Conservation (phyloP, 352 stramenopile species). For the Lagenidium giganteum region DNA sequence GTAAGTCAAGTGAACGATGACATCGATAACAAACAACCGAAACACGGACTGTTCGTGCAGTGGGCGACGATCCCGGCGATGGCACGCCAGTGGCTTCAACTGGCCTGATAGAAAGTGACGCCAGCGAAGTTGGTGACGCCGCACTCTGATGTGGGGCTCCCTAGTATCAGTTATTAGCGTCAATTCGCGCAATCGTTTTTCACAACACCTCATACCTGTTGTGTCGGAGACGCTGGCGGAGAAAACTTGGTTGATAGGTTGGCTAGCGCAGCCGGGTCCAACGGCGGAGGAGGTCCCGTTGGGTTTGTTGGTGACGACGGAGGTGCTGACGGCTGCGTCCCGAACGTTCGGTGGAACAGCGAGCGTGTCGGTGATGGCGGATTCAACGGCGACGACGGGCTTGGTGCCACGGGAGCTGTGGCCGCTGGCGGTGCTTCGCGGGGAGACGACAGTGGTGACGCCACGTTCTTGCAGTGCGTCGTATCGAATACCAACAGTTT, state of each 20-base stretch:
- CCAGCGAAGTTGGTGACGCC: slow-evolving; percentile 1
- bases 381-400: background rate
- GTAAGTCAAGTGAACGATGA: background rate
- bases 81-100: slow-evolving; percentile 14
- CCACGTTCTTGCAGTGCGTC: background rate
- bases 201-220: too few relatives aligned
- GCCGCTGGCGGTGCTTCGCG: too few relatives aligned
- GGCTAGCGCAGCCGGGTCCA: background rate
- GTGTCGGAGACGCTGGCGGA: too few relatives aligned
- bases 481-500: slow-evolving; percentile 39
- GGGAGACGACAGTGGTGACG: background rate
- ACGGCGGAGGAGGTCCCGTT: background rate
- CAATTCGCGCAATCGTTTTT: too few relatives aligned
- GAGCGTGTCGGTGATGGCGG: slow-evolving; percentile 8
- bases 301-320: too few relatives aligned
- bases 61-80: too few relatives aligned
- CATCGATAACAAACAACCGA: too few relatives aligned
- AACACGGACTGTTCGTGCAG: too few relatives aligned
- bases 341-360: too few relatives aligned
- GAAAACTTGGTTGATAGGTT: slow-evolving; percentile 11
- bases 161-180: slow-evolving; percentile 1
- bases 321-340: too few relatives aligned
- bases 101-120: slow-evolving; percentile 18
- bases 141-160: background rate
- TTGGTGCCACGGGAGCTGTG: too few relatives aligned